Evolutionary conservation across 1,284 basidiomycete genomes (phyloP).

Genomic region (Melampsora americana): DNA sequence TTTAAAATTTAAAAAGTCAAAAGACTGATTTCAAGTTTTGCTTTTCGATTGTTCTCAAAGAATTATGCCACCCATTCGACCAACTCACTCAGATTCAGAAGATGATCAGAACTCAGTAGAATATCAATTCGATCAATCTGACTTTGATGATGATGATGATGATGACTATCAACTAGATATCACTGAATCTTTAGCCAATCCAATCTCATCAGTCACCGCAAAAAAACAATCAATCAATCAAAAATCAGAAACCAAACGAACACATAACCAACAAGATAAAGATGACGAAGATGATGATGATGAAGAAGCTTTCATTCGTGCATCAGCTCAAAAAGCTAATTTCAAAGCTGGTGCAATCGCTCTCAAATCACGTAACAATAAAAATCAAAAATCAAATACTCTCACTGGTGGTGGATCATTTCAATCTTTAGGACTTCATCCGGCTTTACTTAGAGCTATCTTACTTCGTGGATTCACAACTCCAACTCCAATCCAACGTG

Average conservation of each 20-base stretch:
- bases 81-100: no score
- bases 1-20: no score
- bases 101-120: no score
- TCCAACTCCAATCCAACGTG: conserved; percentile 93
- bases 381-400: conserved; percentile 38
- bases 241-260: neutral
- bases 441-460: conserved; percentile 76
- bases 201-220: neutral
- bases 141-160: neutral
- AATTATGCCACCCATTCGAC: no score
- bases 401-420: conserved; percentile 52
- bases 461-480: conserved; percentile 89
- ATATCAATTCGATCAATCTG: neutral
- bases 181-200: neutral
- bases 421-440: conserved; percentile 67
- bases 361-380: conserved; percentile 6
- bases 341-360: conserved; percentile 33
- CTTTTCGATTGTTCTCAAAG: no score
- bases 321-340: conserved; percentile 24
- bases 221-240: neutral
- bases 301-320: conserved; percentile 27
- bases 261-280: neutral
- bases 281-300: conserved; percentile 26
- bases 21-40: no score
- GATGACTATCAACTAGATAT: neutral